Percentiles rank a stretch among this genome's conserved stretches.
phyloP scores from a whole-genome alignment of 768 basidiomycete genomes.

The Rhodocollybia butyracea region DNA sequence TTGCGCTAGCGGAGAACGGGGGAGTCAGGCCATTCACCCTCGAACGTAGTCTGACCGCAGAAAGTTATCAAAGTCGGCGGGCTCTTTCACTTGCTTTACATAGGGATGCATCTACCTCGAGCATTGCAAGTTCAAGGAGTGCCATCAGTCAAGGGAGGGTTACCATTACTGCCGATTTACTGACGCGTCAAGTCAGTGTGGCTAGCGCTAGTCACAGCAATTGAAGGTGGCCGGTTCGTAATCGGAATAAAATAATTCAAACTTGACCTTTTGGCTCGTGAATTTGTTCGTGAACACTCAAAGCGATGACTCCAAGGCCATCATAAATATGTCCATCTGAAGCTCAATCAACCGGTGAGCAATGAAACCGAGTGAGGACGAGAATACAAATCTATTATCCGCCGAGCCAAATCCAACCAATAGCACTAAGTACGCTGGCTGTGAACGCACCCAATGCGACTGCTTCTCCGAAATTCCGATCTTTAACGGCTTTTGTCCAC shows the following conservation, averaged over 20 bases:
- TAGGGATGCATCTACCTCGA: neutral
- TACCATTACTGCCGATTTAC: neutral
- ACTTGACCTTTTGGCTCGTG: too few relatives aligned
- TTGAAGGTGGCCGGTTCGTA: too few relatives aligned
- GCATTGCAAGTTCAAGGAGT: neutral
- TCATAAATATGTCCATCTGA: too few relatives aligned
- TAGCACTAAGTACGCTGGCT: conserved; percentile 8
- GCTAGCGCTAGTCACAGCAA: neutral
- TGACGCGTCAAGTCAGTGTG: neutral
- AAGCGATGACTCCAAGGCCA: too few relatives aligned
- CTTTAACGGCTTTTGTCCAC: conserved; percentile 7
- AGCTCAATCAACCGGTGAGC: too few relatives aligned
- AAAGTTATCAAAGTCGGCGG: neutral
- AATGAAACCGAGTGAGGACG: too few relatives aligned
- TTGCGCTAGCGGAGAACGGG: conserved; percentile 5
- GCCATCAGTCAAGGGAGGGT: neutral
- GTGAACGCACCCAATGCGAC: conserved; percentile 7
- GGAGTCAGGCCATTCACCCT: conserved; percentile 19
- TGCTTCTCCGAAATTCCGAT: conserved; percentile 9
- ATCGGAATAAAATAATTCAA: too few relatives aligned
- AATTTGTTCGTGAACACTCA: too few relatives aligned
- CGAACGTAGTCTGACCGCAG: neutral
- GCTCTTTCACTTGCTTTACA: neutral
- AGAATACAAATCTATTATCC: neutral
- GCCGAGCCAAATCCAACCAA: conserved; percentile 9